Conservation (phyloP, 495 filamentous ascomycete species). For the Daldinia decipiens region DNA sequence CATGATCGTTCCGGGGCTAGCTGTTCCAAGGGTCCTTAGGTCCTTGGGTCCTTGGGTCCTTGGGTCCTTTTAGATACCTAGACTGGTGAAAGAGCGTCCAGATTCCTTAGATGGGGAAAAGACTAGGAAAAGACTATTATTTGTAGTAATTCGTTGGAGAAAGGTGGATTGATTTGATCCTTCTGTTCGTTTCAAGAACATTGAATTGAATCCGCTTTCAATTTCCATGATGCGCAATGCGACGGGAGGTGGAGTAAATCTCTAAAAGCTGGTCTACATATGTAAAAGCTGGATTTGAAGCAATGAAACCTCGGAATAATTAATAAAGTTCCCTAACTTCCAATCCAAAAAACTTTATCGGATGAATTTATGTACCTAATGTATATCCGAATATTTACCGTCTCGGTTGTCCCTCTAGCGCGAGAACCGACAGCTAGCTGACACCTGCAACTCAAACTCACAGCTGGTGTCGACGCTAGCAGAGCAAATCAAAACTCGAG, state of each 20-base stretch:
- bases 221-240: constrained; percentile 19
- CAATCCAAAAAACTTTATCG: not conserved
- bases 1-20: constrained; percentile 32
- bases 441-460: constrained; percentile 1
- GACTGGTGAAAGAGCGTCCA: constrained; percentile 6
- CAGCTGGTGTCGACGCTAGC: constrained; percentile 40
- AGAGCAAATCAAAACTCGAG: constrained; percentile 37
- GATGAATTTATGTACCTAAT: constrained; percentile 16
- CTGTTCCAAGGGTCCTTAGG: constrained; percentile 23
- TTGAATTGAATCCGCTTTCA: constrained; percentile 15
- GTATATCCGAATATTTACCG: constrained; percentile 15
- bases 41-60: no score
- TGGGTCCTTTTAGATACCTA: no score
- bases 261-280: not conserved
- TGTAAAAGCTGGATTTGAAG: not conserved
- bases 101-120: constrained; percentile 2
- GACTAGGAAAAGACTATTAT: not conserved
- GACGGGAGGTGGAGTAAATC: constrained; percentile 1
- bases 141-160: constrained; percentile 6
- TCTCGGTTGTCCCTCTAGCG: constrained; percentile 5
- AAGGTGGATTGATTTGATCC: not conserved
- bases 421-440: not conserved
- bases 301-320: constrained; percentile 34
- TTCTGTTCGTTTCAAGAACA: constrained; percentile 17
- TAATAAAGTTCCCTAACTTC: not conserved